These are phyloP conservation scores for Achaetomium macrosporum DNA, from an alignment of 2,329 filamentous ascomycete genomes.

Conservation along the genomic window DNA sequence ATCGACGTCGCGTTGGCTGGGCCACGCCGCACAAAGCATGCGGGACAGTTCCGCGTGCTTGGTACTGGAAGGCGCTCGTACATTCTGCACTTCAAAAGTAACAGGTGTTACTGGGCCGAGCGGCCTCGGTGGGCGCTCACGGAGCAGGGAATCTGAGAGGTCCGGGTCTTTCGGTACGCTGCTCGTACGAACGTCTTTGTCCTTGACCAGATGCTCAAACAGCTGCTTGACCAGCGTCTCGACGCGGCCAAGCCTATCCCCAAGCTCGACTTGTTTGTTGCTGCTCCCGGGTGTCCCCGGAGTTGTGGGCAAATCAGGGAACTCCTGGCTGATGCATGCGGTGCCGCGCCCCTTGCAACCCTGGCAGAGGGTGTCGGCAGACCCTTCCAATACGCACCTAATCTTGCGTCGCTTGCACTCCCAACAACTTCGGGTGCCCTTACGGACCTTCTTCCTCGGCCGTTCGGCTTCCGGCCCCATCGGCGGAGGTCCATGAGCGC, in stretches of 20 bases:
- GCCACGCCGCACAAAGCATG: conserved; percentile 1
- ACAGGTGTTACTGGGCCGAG: neutral
- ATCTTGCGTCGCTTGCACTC: conserved; percentile 53
- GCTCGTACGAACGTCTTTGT: neutral
- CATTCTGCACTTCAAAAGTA: neutral
- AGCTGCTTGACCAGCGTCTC: conserved; percentile 1
- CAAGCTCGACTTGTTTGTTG: neutral
- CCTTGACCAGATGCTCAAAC: neutral
- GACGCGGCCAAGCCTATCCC: conserved; percentile 3
- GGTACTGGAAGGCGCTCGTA: neutral
- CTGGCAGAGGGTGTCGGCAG: conserved; percentile 37
- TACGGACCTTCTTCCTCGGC: conserved; percentile 36
- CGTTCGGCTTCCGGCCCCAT: neutral
- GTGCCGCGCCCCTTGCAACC: conserved; percentile 40
- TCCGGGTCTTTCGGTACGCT: neutral
- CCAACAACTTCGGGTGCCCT: conserved; percentile 54
- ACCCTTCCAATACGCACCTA: conserved; percentile 40
- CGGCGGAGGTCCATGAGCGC: neutral
- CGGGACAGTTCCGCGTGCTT: neutral
- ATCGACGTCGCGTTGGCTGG: neutral
- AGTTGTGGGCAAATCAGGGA: conserved; percentile 27
- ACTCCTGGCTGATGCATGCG: conserved; percentile 44
- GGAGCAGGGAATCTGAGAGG: neutral
- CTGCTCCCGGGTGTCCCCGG: neutral
- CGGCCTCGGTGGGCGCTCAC: neutral